Evolutionary conservation across 2,329 filamentous ascomycete species (phyloP).

Genomic region (Didymella glomerata): DNA sequence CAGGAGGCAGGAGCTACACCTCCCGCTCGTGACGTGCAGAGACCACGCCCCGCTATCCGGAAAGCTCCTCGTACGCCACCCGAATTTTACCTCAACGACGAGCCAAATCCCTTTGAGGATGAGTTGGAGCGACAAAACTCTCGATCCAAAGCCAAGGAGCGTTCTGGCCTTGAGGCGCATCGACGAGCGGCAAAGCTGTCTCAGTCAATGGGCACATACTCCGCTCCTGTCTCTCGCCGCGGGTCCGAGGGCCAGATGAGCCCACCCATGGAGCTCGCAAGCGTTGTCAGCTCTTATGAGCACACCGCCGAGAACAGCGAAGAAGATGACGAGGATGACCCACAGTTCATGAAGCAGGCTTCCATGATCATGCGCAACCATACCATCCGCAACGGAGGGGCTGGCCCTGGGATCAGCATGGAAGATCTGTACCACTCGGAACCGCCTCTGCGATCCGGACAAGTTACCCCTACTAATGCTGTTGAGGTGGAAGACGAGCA

Average conservation of each 20-base stretch:
- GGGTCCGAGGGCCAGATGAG: slow-evolving; percentile 44
- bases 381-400: slow-evolving; percentile 33
- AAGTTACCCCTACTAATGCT: slow-evolving; percentile 58
- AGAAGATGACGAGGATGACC: slow-evolving; percentile 40
- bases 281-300: slow-evolving; percentile 28
- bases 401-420: slow-evolving; percentile 27
- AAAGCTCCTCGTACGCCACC: slow-evolving; percentile 44
- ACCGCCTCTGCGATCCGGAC: slow-evolving; percentile 53
- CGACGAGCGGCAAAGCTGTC: slow-evolving; percentile 47
- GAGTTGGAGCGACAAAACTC: slow-evolving; percentile 24
- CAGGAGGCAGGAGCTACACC: slow-evolving; percentile 29
- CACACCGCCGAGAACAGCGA: slow-evolving; percentile 37
- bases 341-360: slow-evolving; percentile 54
- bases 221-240: slow-evolving; percentile 47
- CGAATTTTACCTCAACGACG: slow-evolving; percentile 45
- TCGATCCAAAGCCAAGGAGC: slow-evolving; percentile 37
- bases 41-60: slow-evolving; percentile 50
- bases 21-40: slow-evolving; percentile 38
- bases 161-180: slow-evolving; percentile 48
- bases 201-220: slow-evolving; percentile 48
- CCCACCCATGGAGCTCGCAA: slow-evolving; percentile 33
- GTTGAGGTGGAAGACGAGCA: slow-evolving; percentile 67
- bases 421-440: slow-evolving; percentile 46
- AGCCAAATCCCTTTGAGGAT: slow-evolving; percentile 47
- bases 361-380: slow-evolving; percentile 47